phyloP scores from a whole-genome alignment of 2,329 filamentous ascomycete genomes.

The Sarocladiaceae sp. region DNA sequence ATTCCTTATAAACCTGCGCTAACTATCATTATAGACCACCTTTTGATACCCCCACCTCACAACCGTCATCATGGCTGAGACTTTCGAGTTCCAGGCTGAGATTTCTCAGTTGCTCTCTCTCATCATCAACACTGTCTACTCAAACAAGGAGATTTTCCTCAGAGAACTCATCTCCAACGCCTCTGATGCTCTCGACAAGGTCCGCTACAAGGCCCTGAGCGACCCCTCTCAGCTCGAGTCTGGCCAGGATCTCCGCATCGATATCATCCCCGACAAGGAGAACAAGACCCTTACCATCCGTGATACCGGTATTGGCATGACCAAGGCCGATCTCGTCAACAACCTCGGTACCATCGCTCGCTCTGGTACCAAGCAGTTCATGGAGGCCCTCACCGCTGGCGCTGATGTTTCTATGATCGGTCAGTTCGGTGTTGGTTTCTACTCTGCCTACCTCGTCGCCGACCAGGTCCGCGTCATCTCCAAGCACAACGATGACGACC shows the following conservation, averaged over 20 bases:
- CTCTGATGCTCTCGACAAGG: conserved; percentile 99
- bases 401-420: conserved; percentile 99
- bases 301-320: conserved; percentile 99
- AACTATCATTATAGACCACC: conserved; percentile 24
- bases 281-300: conserved; percentile 96
- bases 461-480: conserved; percentile 94
- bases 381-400: conserved; percentile 97
- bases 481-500: conserved; percentile 99
- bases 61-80: conserved; percentile 77
- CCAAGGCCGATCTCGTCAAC: conserved; percentile 99
- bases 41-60: conserved; percentile 28
- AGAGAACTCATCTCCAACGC: conserved; percentile 98
- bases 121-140: conserved; percentile 99
- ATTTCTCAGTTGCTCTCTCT: conserved; percentile 99
- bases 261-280: conserved; percentile 97
- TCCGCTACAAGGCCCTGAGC: conserved; percentile 96
- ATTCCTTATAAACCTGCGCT: neutral
- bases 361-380: conserved; percentile 99
- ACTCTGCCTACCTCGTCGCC: conserved; percentile 98
- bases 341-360: conserved; percentile 99
- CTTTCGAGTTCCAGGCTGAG: conserved; percentile 99
- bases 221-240: conserved; percentile 96
- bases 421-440: conserved; percentile 99
- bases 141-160: conserved; percentile 99
- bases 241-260: conserved; percentile 96